A percentile compares a stretch with the other conserved stretches of the same genome.
Conservation (phyloP, 2,329 filamentous ascomycete species). For the Penicillium rolfsii region DNA sequence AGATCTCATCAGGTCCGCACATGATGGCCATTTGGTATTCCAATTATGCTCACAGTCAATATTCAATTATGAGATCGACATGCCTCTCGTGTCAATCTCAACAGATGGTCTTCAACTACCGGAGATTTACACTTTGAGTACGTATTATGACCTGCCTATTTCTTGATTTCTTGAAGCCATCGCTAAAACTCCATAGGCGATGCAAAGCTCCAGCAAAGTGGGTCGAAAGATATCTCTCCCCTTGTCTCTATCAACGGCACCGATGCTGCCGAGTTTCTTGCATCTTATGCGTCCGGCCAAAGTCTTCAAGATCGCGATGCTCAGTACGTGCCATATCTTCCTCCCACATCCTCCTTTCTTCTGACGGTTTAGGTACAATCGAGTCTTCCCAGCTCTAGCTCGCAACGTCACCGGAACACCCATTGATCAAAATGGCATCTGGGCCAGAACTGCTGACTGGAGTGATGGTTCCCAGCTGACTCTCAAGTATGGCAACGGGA, state of each 20-base stretch:
- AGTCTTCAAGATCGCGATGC: conserved; percentile 61
- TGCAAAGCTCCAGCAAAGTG: conserved; percentile 20
- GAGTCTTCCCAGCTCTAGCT: conserved; percentile 27
- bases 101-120: conserved; percentile 62
- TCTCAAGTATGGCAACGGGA: conserved; percentile 29
- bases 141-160: neutral
- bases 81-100: conserved; percentile 63
- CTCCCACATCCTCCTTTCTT: neutral
- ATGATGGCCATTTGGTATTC: conserved; percentile 62
- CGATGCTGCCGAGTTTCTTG: conserved; percentile 51
- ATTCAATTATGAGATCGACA: conserved; percentile 51
- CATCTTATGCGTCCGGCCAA: conserved; percentile 53
- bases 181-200: conserved; percentile 21
- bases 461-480: conserved; percentile 23
- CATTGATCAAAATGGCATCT: conserved; percentile 22
- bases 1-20: conserved; percentile 56
- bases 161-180: neutral
- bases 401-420: conserved; percentile 27
- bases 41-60: conserved; percentile 35
- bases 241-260: conserved; percentile 62
- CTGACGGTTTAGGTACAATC: conserved; percentile 29
- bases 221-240: conserved; percentile 48
- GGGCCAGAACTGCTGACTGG: conserved; percentile 26
- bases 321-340: conserved; percentile 44
- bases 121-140: conserved; percentile 52